Evolutionary conservation across 495 filamentous ascomycete genomes (phyloP).

Genomic region (Penicillium egyptiacum): DNA sequence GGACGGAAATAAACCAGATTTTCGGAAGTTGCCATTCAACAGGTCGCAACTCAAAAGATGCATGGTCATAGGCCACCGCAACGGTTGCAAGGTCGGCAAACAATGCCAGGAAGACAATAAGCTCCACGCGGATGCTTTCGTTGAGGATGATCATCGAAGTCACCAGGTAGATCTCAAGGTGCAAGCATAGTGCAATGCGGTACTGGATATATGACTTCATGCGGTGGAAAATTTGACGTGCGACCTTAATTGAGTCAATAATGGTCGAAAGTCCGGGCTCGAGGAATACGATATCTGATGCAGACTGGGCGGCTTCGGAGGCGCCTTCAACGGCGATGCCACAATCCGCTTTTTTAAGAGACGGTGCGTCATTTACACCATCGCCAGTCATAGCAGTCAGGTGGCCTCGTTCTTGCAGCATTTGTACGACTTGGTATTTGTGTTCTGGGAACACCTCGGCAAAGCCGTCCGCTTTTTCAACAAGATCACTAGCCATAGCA

Average conservation of each 20-base stretch:
- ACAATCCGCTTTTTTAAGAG: slow-evolving; percentile 89
- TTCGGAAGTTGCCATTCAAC: slow-evolving; percentile 78
- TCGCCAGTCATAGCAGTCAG: slow-evolving; percentile 98
- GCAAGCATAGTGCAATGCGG: slow-evolving; percentile 72
- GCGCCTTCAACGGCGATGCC: slow-evolving; percentile 73
- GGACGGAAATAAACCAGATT: slow-evolving; percentile 70
- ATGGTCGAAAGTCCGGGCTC: slow-evolving; percentile 73
- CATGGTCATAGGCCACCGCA: slow-evolving; percentile 72
- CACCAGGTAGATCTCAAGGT: slow-evolving; percentile 71
- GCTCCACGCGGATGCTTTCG: slow-evolving; percentile 63
- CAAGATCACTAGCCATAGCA: slow-evolving; percentile 67
- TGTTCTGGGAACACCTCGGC: slow-evolving; percentile 95
- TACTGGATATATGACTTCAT: slow-evolving; percentile 82
- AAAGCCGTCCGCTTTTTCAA: slow-evolving; percentile 72
- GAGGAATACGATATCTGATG: slow-evolving; percentile 74
- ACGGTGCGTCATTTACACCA: slow-evolving; percentile 96
- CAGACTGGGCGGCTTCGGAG: slow-evolving; percentile 70
- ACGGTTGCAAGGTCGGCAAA: slow-evolving; percentile 76
- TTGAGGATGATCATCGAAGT: slow-evolving; percentile 74
- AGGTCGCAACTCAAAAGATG: slow-evolving; percentile 65
- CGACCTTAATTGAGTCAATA: slow-evolving; percentile 72
- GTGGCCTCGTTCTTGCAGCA: slow-evolving; percentile 94
- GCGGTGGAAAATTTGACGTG: slow-evolving; percentile 74
- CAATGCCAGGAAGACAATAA: slow-evolving; percentile 71
- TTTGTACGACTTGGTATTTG: slow-evolving; percentile 97